phyloP scores from a whole-genome alignment of 768 basidiomycete species.

The Boletus bicolor region DNA sequence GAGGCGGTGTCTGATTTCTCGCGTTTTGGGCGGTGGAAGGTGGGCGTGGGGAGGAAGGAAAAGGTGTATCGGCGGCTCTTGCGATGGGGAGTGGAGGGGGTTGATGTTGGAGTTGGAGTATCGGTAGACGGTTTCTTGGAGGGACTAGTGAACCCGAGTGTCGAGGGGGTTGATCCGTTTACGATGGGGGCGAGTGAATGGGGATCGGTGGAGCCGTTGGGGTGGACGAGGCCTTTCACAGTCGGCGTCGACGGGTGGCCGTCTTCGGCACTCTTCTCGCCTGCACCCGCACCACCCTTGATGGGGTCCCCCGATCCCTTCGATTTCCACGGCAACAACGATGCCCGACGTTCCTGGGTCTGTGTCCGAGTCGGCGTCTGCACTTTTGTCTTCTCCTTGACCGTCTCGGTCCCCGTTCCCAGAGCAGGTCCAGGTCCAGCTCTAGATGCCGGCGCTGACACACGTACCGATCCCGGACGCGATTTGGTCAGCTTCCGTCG shows the following conservation, averaged over 20 bases:
- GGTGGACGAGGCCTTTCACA: neutral
- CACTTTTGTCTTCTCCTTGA: neutral
- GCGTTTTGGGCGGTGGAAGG: slow-evolving; percentile 21
- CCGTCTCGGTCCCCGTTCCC: no score
- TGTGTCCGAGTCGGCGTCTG: neutral
- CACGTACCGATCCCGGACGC: slow-evolving; percentile 3
- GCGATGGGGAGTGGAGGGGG: neutral
- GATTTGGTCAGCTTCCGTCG: slow-evolving; percentile 26
- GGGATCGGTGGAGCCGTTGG: no score
- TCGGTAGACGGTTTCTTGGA: neutral
- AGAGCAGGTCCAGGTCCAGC: neutral
- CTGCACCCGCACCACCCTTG: neutral
- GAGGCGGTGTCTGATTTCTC: slow-evolving; percentile 10
- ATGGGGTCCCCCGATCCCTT: slow-evolving; percentile 4
- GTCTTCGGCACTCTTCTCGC: neutral
- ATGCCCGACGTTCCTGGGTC: slow-evolving; percentile 13
- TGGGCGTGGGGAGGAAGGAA: slow-evolving; percentile 21
- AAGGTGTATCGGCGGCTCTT: slow-evolving; percentile 23
- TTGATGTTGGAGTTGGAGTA: neutral
- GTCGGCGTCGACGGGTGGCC: neutral
- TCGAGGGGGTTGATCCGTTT: neutral
- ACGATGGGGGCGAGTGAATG: neutral
- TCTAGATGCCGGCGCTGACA: neutral
- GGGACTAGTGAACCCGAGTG: neutral
- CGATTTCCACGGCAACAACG: slow-evolving; percentile 24